Percentiles rank a stretch among this genome's conserved stretches.
These are phyloP conservation scores for Fraxinus sp. DNA, from an alignment of 305 asterid genomes.

Conservation along the genomic window DNA sequence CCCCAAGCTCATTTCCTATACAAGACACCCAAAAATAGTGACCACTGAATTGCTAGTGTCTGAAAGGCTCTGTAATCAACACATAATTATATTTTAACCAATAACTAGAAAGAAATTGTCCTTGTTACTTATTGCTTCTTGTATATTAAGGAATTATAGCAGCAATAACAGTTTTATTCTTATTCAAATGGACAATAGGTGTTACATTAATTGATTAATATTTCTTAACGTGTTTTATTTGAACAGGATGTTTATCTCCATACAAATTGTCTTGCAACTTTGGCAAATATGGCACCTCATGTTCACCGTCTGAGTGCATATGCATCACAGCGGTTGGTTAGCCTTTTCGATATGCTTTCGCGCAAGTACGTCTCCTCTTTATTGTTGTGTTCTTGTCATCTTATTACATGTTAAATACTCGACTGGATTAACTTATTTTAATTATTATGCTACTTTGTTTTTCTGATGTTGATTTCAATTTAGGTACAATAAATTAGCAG, in stretches of 20 bases:
- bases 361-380: constrained; percentile 71
- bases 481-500: constrained; percentile 96
- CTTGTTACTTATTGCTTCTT: neutral
- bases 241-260: constrained; percentile 93
- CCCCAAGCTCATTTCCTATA: neutral
- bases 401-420: constrained; percentile 1
- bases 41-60: constrained; percentile 1
- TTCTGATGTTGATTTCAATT: constrained; percentile 15
- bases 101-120: neutral
- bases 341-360: constrained; percentile 96
- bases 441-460: constrained; percentile 11
- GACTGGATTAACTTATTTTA: constrained; percentile 11
- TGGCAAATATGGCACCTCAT: constrained; percentile 99
- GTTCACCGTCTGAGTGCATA: constrained; percentile 85
- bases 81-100: neutral
- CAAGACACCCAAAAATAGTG: neutral
- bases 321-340: constrained; percentile 92
- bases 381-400: neutral
- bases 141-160: neutral
- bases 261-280: constrained; percentile 91
- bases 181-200: neutral
- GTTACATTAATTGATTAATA: constrained; percentile 16
- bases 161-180: neutral
- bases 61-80: neutral
- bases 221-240: constrained; percentile 30